Base-by-base conservation (phyloP, 305 asterid genomes). In the Ilex paraguariensis region DNA sequence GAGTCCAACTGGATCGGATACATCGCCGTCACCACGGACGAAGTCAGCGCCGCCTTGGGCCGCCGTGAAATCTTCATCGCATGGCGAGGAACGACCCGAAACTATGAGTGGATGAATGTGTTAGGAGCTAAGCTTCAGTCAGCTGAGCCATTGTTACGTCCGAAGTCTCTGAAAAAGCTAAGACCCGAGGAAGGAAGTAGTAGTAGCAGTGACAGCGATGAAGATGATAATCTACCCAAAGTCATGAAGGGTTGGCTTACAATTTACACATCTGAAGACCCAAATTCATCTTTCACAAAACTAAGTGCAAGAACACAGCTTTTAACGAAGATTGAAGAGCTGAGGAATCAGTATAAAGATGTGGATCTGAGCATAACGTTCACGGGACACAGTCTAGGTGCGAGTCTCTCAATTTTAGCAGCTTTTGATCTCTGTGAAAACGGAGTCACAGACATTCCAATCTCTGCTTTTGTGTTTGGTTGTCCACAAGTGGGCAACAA, bases 1-100 rank as follows among this genome's bases (percentile, higher is more conserved):
- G 95, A 91, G 48, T 86, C 98, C 39, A 91, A 91, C 15, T 91
- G 90, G 92, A 86, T 91, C 14, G 98, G 98, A 33, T 91, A 84
- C 72, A 64, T 86, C 13, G 90, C 92, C 17, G 54, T 72, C 46
- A 80, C 95, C 31, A 54, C 84, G 13, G 95, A 91, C 61, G 79
- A 71, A 45, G 77, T 31, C 9, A 76, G 83, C 56, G 60, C 28
- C 39, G 59, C 69, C 11, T 33, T 80, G 4, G 92, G 92, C 66
- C 84, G 96, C 40, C 82, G 95, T 0, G 96, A 88, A 54, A 75
- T 83, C 65, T 82, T 88, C 74, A 78, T 88, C 32, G 95, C 70
- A 4, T 88, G 88, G 90, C 83, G 96, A 5, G 96, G 98, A 7
- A 88, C 98, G 2, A 55, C 77, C 15, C 69, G 96, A 57, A 77